phyloP scores from a whole-genome alignment of 2,329 filamentous ascomycete species.

The Talaromyces sp. region DNA sequence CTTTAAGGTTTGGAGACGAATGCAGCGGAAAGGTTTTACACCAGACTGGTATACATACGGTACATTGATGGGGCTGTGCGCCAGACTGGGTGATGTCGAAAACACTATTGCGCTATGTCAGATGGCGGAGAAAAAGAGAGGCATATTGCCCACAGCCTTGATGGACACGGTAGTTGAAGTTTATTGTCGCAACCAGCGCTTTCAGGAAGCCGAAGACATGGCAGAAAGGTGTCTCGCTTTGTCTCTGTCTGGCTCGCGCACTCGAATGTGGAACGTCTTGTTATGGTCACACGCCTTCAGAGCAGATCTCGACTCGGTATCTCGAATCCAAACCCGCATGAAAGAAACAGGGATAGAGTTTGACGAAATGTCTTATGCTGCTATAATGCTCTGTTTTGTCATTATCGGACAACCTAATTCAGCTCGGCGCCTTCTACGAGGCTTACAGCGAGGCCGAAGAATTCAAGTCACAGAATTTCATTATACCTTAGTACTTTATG shows the following conservation, averaged over 20 bases:
- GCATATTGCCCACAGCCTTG: slow-evolving; percentile 56
- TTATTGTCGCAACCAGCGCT: slow-evolving; percentile 57
- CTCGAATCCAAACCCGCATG: slow-evolving; percentile 56
- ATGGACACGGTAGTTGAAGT: slow-evolving; percentile 64
- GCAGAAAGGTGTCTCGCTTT: slow-evolving; percentile 55
- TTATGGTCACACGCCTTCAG: slow-evolving; percentile 65
- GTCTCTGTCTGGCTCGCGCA: slow-evolving; percentile 51
- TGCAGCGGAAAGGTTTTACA: slow-evolving; percentile 48
- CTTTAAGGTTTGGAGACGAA: slow-evolving; percentile 59
- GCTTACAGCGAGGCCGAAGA: slow-evolving; percentile 36
- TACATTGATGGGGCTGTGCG: slow-evolving; percentile 69
- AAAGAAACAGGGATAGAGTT: slow-evolving; percentile 47
- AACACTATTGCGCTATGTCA: slow-evolving; percentile 63
- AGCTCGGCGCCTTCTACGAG: slow-evolving; percentile 51
- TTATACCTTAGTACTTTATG: slow-evolving; percentile 45
- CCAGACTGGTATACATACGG: slow-evolving; percentile 66
- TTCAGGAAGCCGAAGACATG: slow-evolving; percentile 56
- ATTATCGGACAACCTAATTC: slow-evolving; percentile 52
- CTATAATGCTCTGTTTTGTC: slow-evolving; percentile 57
- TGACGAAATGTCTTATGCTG: slow-evolving; percentile 58
- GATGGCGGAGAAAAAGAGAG: slow-evolving; percentile 53
- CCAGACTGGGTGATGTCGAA: slow-evolving; percentile 68
- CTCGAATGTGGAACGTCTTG: slow-evolving; percentile 74
- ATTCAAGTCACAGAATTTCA: slow-evolving; percentile 43
- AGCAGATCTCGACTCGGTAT: slow-evolving; percentile 55